Percentiles rank a stretch among this genome's conserved stretches.
Conservation (phyloP, 345 rosid genomes). For the Carallia pectinifolia region DNA sequence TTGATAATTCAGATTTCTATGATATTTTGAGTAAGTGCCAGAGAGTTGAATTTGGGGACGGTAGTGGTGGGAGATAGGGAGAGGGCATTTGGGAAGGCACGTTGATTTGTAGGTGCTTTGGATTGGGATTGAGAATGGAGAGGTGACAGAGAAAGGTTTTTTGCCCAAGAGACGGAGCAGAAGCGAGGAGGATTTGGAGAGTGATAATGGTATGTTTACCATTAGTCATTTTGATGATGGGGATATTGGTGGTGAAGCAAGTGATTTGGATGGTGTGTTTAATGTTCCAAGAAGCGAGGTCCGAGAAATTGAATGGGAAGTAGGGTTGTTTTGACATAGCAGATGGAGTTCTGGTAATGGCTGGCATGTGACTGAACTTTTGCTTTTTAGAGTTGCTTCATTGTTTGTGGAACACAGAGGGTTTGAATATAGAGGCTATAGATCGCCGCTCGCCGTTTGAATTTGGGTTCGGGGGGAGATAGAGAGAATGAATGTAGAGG, state of each 20-base stretch:
- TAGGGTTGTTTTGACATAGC: neutral
- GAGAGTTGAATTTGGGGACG: constrained; percentile 71
- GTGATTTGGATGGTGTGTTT: neutral
- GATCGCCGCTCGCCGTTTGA: too few species aligned
- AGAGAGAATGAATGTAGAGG: too few species aligned
- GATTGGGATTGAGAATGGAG: constrained; percentile 54
- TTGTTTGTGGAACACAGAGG: too few species aligned
- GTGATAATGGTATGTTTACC: neutral
- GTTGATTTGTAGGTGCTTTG: constrained; percentile 93
- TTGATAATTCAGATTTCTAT: constrained; percentile 77
- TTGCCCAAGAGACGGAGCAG: constrained; percentile 24
- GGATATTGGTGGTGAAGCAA: neutral
- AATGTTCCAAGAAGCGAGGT: neutral
- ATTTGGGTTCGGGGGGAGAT: too few species aligned
- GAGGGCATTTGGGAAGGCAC: constrained; percentile 59
- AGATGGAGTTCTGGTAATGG: neutral
- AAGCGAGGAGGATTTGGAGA: neutral
- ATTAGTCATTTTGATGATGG: neutral
- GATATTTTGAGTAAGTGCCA: constrained; percentile 75
- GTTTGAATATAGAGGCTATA: too few species aligned
- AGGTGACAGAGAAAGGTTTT: constrained; percentile 64
- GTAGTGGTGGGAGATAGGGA: constrained; percentile 75
- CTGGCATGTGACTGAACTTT: neutral
- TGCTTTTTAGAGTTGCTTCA: neutral
- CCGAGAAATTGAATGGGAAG: neutral